Base-by-base conservation (phyloP, 1,284 basidiomycete species). In the Crepidotus sp. region DNA sequence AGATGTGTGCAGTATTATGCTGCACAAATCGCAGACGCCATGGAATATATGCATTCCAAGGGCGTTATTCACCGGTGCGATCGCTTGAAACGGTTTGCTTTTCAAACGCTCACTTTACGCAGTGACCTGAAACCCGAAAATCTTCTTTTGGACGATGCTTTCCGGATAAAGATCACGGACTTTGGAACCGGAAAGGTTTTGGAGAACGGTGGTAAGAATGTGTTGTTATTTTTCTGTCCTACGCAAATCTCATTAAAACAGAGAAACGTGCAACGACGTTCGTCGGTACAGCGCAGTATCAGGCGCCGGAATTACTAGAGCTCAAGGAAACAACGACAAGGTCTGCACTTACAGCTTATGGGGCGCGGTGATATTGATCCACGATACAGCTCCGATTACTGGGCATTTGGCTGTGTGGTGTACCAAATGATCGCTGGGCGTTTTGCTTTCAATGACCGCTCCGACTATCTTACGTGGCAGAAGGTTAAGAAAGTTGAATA, bases 241-340 rank as follows among this genome's bases (percentile, higher is more conserved):
- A 22, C 40, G 25, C n/a, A n/a, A 19, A 3, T 24, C 27, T 42
- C 14, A 46, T 13, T 27, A 29, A 46, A 24, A 4, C 54, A 74
- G 73, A 62, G 42, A 68, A 75, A 54, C 67, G 71, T 18, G 72
- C 83, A 9, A 81, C 78, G 51, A 92, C 90, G 0, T 98, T 96
- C 64, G 96, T 98, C 17, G 95, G 95, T 8, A 96, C 94, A 1
- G 91, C 95, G 0, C 92, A 97, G 56, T 98, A 98, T 59, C 88
- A 97, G 47, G 84, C 88, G 8, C 95, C 95, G 0, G 95, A 98
- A 63, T 72, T 98, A 8, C 68, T 98, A 15, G 77, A 83, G 45
- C 74, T 76, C 36, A 83, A 84, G 51, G 77, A 79, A 57, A 83
- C 81, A 11, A 83, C 77, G 52, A 77, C 72, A 62, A 80, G 80